A percentile compares a stretch with the other conserved stretches of the same genome.
Conservation (phyloP, 2,329 filamentous ascomycete genomes). For the Penicillium sp. region DNA sequence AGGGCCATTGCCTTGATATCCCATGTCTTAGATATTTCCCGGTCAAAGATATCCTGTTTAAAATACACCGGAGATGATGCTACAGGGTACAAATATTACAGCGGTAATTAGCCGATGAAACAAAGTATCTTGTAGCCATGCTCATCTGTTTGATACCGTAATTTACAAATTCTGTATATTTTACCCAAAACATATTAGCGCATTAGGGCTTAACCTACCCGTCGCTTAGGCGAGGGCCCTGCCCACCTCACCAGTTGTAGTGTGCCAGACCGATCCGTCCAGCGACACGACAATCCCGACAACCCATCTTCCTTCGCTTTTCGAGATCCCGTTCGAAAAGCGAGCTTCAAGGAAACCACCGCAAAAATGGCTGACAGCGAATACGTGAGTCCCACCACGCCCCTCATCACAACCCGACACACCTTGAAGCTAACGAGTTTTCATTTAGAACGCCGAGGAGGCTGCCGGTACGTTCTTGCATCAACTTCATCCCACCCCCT, state of each 20-base stretch:
- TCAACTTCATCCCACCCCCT: conserved; percentile 19
- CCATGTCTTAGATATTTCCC: too few relatives aligned
- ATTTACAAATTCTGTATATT: conserved; percentile 4
- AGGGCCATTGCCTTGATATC: too few relatives aligned
- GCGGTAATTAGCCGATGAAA: too few relatives aligned
- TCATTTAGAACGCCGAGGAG: conserved; percentile 82
- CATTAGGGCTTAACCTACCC: conserved; percentile 42
- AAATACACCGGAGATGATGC: too few relatives aligned
- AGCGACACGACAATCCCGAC: conserved; percentile 41
- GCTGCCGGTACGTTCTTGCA: conserved; percentile 67
- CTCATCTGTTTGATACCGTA: conserved; percentile 1
- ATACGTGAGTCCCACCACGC: conserved; percentile 67
- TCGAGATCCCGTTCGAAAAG: conserved; percentile 46
- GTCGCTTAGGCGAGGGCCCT: conserved; percentile 45
- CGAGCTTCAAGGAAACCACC: conserved; percentile 45
- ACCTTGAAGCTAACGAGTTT: conserved; percentile 41
- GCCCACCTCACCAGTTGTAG: conserved; percentile 34
- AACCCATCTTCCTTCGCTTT: conserved; percentile 45
- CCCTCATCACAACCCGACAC: background rate
- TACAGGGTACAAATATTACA: too few relatives aligned
- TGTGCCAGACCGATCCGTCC: conserved; percentile 33
- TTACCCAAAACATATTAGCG: conserved; percentile 28
- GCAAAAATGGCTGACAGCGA: conserved; percentile 82
- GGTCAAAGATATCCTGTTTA: too few relatives aligned
- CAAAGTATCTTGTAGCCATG: too few relatives aligned